phyloP scores from a whole-genome alignment of 768 basidiomycete species.

The Naganishia vaughanmartiniae region DNA sequence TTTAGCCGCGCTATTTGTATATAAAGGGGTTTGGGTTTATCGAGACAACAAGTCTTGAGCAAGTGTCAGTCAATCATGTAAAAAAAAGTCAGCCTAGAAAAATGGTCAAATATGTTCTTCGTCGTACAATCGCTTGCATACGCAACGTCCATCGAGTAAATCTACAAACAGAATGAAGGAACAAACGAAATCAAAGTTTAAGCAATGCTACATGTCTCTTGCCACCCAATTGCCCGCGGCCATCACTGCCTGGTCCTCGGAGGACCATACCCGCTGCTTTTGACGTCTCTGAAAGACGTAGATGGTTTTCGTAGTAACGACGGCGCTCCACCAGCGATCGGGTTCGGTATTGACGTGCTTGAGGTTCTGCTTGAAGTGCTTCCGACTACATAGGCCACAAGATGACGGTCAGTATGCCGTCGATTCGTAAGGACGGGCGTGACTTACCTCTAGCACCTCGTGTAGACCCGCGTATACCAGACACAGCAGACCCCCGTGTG shows the following conservation, averaged over 20 bases:
- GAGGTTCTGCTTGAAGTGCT: neutral
- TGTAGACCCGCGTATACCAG: neutral
- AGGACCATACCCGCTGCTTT: slow-evolving; percentile 16
- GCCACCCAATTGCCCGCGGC: neutral
- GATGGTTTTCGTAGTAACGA: slow-evolving; percentile 14
- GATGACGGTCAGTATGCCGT: neutral
- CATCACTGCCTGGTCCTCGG: slow-evolving; percentile 2
- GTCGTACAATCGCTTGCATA: neutral
- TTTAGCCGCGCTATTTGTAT: neutral
- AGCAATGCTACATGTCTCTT: no score
- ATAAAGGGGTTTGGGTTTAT: neutral
- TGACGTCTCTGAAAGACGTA: slow-evolving; percentile 3
- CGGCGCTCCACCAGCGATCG: neutral
- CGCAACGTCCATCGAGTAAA: neutral
- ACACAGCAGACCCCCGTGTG: neutral
- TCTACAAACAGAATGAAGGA: neutral
- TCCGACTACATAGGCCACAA: neutral
- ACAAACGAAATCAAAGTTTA: slow-evolving; percentile 13
- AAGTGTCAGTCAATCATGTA: neutral
- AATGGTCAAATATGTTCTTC: neutral
- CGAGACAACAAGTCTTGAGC: neutral
- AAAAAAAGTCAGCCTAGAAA: neutral
- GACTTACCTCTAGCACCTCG: slow-evolving; percentile 15
- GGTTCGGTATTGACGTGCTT: slow-evolving; percentile 2
- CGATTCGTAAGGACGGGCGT: neutral